phyloP scores from a whole-genome alignment of 1,284 basidiomycete genomes.

The Mycosarcoma maydis region DNA sequence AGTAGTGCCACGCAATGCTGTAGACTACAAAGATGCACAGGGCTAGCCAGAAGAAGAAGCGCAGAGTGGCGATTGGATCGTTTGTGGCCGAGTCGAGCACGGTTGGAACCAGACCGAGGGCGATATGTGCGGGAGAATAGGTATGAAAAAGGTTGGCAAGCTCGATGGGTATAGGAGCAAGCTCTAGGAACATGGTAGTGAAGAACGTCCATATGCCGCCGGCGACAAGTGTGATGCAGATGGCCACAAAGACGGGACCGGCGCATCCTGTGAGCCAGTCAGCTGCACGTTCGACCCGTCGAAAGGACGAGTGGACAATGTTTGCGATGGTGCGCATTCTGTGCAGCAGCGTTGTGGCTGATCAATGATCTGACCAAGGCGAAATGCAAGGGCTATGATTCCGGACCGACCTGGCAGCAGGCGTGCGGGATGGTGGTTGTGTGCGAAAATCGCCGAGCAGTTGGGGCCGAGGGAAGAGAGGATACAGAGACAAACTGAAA shows the following conservation, averaged over 20 bases:
- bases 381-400: too few relatives aligned
- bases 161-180: conserved; percentile 47
- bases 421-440: too few relatives aligned
- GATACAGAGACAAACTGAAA: too few relatives aligned
- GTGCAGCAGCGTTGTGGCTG: too few relatives aligned
- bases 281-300: conserved; percentile 77
- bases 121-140: conserved; percentile 52
- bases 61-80: conserved; percentile 34
- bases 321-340: conserved; percentile 64
- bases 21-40: conserved; percentile 78
- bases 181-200: conserved; percentile 46
- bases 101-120: conserved; percentile 49
- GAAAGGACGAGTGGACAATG: conserved; percentile 85
- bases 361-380: too few relatives aligned
- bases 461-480: too few relatives aligned
- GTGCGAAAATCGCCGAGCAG: too few relatives aligned
- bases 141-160: conserved; percentile 48
- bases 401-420: too few relatives aligned
- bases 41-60: conserved; percentile 68
- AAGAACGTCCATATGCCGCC: conserved; percentile 80
- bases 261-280: conserved; percentile 87
- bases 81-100: conserved; percentile 23
- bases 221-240: conserved; percentile 77
- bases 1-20: conserved; percentile 85
- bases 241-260: conserved; percentile 82